Evolutionary conservation across 495 filamentous ascomycete species (phyloP), one percentile per base, ranked within the genome.

Genomic region (Neurospora sp.): DNA sequence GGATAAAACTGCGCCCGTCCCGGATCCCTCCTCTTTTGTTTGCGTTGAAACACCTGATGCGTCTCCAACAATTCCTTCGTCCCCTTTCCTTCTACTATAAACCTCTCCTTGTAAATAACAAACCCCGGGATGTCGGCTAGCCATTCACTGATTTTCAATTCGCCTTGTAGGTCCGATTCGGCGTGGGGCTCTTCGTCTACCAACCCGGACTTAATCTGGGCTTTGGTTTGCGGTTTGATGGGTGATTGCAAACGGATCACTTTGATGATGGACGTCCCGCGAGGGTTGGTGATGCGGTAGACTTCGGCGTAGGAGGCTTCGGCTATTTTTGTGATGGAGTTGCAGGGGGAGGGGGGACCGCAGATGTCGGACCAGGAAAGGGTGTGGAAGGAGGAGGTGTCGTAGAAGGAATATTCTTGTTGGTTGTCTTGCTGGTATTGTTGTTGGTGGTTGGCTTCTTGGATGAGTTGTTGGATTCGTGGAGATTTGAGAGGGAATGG

Each of bases 111-210:
- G 83, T 95, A 95, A n/a, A 90, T 86, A n/a, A 93, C 92, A 80
- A 96, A 97, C n/a, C 94, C 94, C 2, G 93, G 93, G 59, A 95
- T 89, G 21, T 89, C 87, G 69, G 92, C 89, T 31, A 97, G 87
- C 72, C 88, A 90, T 72, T 93, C 90, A 42, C 39, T 24, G 94
- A 89, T 91, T 71, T 86, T 86, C 28, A 95, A 84, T 79, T 97
- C 94, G 0, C 88, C 81, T 11, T 75, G 73, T 66, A 84, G 75
- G 71, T 82, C 81, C 39, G 78, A 78, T 66, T 83, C 84, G 34
- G 75, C 82, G 76, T 84, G 85, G 0, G 84, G 82, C 69, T 86
- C 82, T 69, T 86, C 85, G 76, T 86, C 85, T 8, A 86, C 82
- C 1, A 86, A 76, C 5, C 84, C 77, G 24, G 84, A 76, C 75